Evolutionary conservation across 2,329 filamentous ascomycete genomes (phyloP).

Genomic region (Diaporthe destruens): DNA sequence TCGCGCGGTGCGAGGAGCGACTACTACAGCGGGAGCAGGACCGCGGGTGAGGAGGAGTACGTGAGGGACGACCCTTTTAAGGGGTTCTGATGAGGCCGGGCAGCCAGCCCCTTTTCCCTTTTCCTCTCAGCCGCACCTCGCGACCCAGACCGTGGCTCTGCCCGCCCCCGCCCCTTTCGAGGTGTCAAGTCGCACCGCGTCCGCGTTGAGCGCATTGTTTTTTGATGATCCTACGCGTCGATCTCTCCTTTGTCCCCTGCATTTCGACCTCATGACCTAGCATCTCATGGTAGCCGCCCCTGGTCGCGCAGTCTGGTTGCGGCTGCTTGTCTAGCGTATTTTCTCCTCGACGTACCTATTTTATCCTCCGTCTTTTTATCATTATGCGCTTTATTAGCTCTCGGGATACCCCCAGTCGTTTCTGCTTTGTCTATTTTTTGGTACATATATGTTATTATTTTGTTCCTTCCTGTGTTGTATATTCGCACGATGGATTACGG

Average conservation of each 20-base stretch:
- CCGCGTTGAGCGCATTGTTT: not conserved
- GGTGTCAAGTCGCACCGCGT: not conserved
- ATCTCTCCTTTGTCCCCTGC: conserved; percentile 14
- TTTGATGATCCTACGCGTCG: conserved; percentile 19
- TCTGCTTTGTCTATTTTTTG: conserved; percentile 8
- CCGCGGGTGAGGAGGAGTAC: conserved; percentile 66
- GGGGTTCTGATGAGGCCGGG: conserved; percentile 61
- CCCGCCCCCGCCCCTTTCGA: not conserved
- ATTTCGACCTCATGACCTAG: not conserved
- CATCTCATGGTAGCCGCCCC: not conserved
- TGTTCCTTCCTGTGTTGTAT: conserved; percentile 14
- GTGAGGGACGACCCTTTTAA: conserved; percentile 72
- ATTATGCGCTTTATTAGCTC: not conserved
- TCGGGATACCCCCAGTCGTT: conserved; percentile 31
- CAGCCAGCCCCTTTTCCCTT: too few species aligned
- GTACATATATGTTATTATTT: conserved; percentile 14
- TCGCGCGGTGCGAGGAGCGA: conserved; percentile 58
- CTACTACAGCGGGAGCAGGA: conserved; percentile 60
- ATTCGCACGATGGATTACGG: not conserved
- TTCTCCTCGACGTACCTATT: conserved; percentile 1
- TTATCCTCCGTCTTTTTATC: not conserved
- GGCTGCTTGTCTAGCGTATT: conserved; percentile 21
- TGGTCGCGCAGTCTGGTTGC: not conserved
- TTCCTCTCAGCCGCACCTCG: not conserved
- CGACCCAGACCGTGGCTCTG: not conserved